A percentile compares a stretch with the other conserved stretches of the same genome.
phyloP scores from a whole-genome alignment of 331 rosid genomes.

The Acacia pycnantha region DNA sequence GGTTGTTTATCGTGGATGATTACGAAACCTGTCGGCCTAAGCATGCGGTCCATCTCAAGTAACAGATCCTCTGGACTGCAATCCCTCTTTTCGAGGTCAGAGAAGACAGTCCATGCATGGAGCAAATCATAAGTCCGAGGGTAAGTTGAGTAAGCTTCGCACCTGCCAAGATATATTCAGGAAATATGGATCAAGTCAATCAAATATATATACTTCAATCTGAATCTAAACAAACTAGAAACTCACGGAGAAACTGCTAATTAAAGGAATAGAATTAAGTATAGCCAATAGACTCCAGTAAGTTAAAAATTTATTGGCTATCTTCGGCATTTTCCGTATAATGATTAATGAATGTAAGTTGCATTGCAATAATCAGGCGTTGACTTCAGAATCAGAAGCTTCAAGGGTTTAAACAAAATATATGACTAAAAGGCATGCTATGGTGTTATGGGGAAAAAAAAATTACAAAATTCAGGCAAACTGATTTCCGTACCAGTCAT shows the following conservation, averaged over 20 bases:
- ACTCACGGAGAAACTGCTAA: background rate
- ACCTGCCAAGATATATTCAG: constrained; percentile 48
- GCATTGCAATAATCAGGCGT: background rate
- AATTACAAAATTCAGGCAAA: constrained; percentile 14
- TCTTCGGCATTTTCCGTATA: background rate
- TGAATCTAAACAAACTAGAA: constrained; percentile 12
- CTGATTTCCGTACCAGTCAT: constrained; percentile 56
- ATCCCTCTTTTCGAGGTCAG: constrained; percentile 64
- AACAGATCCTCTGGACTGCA: constrained; percentile 73
- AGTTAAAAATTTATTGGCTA: background rate
- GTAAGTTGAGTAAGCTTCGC: constrained; percentile 82
- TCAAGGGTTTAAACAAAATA: background rate
- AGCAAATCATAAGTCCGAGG: constrained; percentile 81
- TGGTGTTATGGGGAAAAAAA: background rate
- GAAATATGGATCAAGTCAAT: constrained; percentile 7
- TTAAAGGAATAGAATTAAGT: background rate
- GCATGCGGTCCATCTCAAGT: constrained; percentile 82
- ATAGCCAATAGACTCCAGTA: constrained; percentile 1
- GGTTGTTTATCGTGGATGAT: constrained; percentile 64
- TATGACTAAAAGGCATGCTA: background rate
- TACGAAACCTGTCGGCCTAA: constrained; percentile 71
- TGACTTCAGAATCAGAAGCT: background rate
- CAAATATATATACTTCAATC: background rate
- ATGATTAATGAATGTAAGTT: background rate
- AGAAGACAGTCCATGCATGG: constrained; percentile 76